Evolutionary conservation across 1,139 yeast species (phyloP).

Genomic region (Suhomyces chickasaworum): DNA sequence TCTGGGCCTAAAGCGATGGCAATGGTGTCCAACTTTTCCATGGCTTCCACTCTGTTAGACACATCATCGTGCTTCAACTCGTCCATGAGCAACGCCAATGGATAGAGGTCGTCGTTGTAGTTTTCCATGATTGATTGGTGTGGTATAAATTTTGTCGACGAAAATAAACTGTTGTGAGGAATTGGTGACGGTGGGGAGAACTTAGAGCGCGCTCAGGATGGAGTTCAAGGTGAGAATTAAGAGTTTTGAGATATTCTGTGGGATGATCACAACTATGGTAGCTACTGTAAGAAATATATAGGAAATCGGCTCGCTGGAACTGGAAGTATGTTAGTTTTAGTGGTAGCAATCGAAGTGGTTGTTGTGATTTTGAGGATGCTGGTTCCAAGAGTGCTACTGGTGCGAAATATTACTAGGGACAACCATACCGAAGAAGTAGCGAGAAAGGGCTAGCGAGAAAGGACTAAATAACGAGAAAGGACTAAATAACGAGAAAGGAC

Average conservation of each 20-base stretch:
- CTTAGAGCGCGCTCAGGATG: not conserved
- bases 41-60: constrained; percentile 88
- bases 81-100: constrained; percentile 94
- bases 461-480: too few species aligned
- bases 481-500: too few species aligned
- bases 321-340: not conserved
- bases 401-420: too few species aligned
- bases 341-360: too few species aligned
- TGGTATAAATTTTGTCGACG: constrained; percentile 7
- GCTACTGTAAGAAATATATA: too few species aligned
- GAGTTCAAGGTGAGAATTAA: too few species aligned
- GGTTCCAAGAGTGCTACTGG: too few species aligned
- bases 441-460: too few species aligned
- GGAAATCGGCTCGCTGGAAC: not conserved
- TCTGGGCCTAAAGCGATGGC: constrained; percentile 95
- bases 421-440: too few species aligned
- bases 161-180: not conserved
- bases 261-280: too few species aligned
- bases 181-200: constrained; percentile 1
- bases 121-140: constrained; percentile 33
- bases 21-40: constrained; percentile 91
- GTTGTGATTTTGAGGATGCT: too few species aligned
- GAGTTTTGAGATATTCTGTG: not conserved
- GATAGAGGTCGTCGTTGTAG: constrained; percentile 72
- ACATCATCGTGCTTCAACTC: constrained; percentile 95